Evolutionary conservation across 2,329 filamentous ascomycete species (phyloP), one percentile per base, ranked within the genome.

Genomic region (Leptographium lundbergii): DNA sequence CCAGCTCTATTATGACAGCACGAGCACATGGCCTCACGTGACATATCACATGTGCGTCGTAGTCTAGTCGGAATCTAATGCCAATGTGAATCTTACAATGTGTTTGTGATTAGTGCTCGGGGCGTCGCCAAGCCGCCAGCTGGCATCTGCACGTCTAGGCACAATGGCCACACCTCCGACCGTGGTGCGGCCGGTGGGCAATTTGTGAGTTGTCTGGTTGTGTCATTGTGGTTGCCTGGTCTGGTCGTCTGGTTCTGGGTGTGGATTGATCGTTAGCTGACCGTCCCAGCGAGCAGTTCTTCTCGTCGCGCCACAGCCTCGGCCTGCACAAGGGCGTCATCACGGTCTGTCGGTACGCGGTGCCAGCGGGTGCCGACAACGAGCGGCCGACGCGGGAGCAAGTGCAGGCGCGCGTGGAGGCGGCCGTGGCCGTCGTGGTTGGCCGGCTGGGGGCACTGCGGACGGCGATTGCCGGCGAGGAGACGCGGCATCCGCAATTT

Each of bases 311-410:
- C 2, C 76, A 80, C 62, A 65, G 69, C 4, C 66, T 80, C 4
- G 76, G 75, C 36, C 65, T 80, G 52, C 77, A 79, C 63, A 72
- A 72, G 59, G 73, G 74, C 54, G 76, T 81, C 14, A 68, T 70
- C 52, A 70, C 75, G 36, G 75, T 76, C 13, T 73, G 73, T 47
- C 74, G 73, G 45, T 81, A 81, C 61, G 57, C 58, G 66, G 3
- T 57, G 24, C 54, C 65, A 10, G 22, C 39, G 2, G 27, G 25
- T 27, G 27, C 3, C 39, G 27, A 5, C n/a, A 10, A 29, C 52
- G 34, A 2, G 29, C n/a, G 11, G 64, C 19, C 51, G 58, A 6
- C 53, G 62, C 29, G 60, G 42, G 42, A 52, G 17, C 25, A 60
- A 14, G 34, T 70, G 19, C 56, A 58, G 17, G 53, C 60, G 10